These are phyloP conservation scores for Pleurotus cornucopiae DNA, from an alignment of 768 basidiomycete genomes.

Conservation along the genomic window DNA sequence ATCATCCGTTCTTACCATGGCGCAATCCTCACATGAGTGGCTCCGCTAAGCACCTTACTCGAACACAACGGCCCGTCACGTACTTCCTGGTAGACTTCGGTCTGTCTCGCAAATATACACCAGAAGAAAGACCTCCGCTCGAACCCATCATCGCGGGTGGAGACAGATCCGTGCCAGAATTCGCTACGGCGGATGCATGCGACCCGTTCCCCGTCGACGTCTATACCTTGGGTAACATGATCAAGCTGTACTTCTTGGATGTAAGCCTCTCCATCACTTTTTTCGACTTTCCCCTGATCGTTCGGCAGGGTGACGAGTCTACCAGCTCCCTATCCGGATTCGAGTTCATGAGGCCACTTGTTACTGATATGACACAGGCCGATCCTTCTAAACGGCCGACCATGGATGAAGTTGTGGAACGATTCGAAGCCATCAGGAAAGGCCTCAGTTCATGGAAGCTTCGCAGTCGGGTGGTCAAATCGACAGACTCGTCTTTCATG, in stretches of 20 bases:
- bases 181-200: conserved; percentile 15
- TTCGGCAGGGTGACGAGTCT: no score
- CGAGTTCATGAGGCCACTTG: conserved; percentile 15
- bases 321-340: conserved; percentile 9
- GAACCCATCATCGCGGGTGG: conserved; percentile 29
- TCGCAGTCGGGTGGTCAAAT: conserved; percentile 23
- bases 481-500: conserved; percentile 12
- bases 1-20: neutral
- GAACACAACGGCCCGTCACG: conserved; percentile 14
- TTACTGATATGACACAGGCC: conserved; percentile 15
- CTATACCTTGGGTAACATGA: conserved; percentile 31
- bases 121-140: conserved; percentile 10
- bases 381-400: conserved; percentile 29
- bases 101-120: conserved; percentile 14
- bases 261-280: conserved; percentile 2
- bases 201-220: conserved; percentile 32
- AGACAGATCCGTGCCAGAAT: conserved; percentile 34
- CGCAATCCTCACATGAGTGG: conserved; percentile 9
- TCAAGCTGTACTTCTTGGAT: conserved; percentile 17
- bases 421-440: conserved; percentile 17
- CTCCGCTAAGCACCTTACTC: conserved; percentile 6
- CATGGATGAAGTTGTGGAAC: conserved; percentile 24
- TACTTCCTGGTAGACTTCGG: conserved; percentile 23
- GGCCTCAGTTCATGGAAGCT: conserved; percentile 17
- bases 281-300: no score